These are phyloP conservation scores for Ophiostoma australiae DNA, from an alignment of 2,329 filamentous ascomycete species.

Conservation along the genomic window DNA sequence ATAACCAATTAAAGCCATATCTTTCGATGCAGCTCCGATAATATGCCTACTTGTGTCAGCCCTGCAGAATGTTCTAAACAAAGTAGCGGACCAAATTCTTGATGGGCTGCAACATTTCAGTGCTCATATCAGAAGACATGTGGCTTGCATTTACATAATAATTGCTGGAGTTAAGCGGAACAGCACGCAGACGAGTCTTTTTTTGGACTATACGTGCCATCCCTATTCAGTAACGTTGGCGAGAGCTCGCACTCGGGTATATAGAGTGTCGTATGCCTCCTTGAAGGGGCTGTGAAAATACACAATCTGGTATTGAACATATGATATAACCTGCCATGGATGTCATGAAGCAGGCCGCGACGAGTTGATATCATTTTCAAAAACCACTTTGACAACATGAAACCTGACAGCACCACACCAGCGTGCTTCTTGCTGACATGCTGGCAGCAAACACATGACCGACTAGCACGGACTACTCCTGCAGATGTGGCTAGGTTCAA, in stretches of 20 bases:
- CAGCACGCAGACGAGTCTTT: background rate
- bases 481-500: background rate
- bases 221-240: background rate
- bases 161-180: background rate
- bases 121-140: background rate
- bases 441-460: background rate
- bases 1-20: background rate
- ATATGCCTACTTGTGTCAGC: background rate
- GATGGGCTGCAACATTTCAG: background rate
- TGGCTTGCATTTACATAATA: background rate
- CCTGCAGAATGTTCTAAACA: background rate
- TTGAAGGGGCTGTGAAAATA: background rate
- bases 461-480: background rate
- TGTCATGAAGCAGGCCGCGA: background rate
- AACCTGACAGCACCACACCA: background rate
- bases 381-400: background rate
- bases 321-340: too few species aligned
- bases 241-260: background rate
- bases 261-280: background rate
- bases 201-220: background rate
- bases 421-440: background rate
- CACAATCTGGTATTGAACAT: background rate
- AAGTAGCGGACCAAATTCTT: background rate
- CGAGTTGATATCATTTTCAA: background rate
- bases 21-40: background rate